Conservation (phyloP, 2,329 filamentous ascomycete species). For the Pyrenophora seminiperda region DNA sequence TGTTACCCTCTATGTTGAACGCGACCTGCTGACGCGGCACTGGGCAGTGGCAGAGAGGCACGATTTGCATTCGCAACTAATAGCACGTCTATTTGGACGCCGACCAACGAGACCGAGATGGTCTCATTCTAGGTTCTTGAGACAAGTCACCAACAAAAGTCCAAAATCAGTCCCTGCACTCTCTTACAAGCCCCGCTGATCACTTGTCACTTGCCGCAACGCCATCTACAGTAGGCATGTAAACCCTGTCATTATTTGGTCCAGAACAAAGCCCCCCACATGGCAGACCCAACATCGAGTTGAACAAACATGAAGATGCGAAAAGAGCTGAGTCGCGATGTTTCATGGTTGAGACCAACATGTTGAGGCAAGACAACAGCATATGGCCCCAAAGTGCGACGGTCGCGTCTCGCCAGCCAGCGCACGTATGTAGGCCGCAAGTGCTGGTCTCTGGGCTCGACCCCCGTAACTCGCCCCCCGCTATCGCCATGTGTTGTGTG, state of each 20-base stretch:
- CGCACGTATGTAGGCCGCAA: conserved; percentile 1
- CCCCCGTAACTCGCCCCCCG: conserved; percentile 4
- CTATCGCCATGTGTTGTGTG: conserved; percentile 6
- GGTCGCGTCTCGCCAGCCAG: too few species aligned
- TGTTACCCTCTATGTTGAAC: conserved; percentile 13
- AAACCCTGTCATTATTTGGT: conserved; percentile 4
- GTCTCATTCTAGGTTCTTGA: conserved; percentile 6
- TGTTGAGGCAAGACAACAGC: background rate
- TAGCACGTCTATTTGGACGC: too few species aligned
- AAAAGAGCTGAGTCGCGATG: background rate
- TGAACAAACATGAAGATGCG: conserved; percentile 3
- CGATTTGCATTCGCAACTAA: conserved; percentile 12
- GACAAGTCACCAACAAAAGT: conserved; percentile 17
- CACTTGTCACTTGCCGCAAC: conserved; percentile 1
- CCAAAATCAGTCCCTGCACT: conserved; percentile 1
- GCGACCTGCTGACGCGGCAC: conserved; percentile 30
- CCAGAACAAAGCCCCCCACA: conserved; percentile 10
- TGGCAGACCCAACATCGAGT: conserved; percentile 4
- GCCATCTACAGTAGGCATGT: conserved; percentile 1
- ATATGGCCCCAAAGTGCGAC: background rate
- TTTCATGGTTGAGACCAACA: background rate
- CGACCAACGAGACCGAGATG: background rate
- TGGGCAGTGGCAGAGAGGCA: conserved; percentile 23
- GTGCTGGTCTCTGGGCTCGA: background rate
- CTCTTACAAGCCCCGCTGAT: conserved; percentile 7